Evolutionary conservation across 2,329 filamentous ascomycete species (phyloP), one percentile per base, ranked within the genome.

Genomic region (Aspergillus pseudonomiae): DNA sequence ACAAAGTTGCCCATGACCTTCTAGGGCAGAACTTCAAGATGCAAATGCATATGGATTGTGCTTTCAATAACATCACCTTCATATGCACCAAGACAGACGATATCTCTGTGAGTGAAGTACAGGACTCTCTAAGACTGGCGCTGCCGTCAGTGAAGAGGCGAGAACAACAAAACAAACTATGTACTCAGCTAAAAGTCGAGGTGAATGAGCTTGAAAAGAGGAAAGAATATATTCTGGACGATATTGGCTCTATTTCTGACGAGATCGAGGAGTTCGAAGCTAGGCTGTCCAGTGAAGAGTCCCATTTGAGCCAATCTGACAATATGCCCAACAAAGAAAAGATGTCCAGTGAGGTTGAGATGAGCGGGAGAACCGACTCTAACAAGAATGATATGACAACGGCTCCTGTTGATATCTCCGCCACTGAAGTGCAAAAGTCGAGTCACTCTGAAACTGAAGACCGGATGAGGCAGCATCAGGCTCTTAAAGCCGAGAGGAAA

Each of bases 71-170:
- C 2, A 78, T 89, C 3, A 88, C 85, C 0, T 89, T 89, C 63
- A 85, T 90, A 16, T 89, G 87, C 69, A 84, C 81, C 19, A 89
- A 89, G 70, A 87, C 85, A 0, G 88, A 90, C 69, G 86, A 89
- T 50, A 86, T 89, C 10, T 82, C 78, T 9, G 73, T 82, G 4
- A 79, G 74, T 0, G 82, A 86, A 61, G 81, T 80, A 75, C 50
- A 77, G 68, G 74, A 78, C 14, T 77, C 70, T 21, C 72, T 85
- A 6, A 71, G 69, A 1, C 70, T 82, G 2, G 73, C 77, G 1
- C 14, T 63, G n/a, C 58, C 64, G 19, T 24, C 46, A 14, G 24
- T 28, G 21, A 36, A 57, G 21, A 16, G n/a, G 11, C 30, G 26
- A 14, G 72, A 79, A 46, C 36, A 57, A 6, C 12, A 16, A 16